A percentile compares a stretch with the other conserved stretches of the same genome.
Conservation (phyloP, 148 eudicot species). For the Oxyria digyna region DNA sequence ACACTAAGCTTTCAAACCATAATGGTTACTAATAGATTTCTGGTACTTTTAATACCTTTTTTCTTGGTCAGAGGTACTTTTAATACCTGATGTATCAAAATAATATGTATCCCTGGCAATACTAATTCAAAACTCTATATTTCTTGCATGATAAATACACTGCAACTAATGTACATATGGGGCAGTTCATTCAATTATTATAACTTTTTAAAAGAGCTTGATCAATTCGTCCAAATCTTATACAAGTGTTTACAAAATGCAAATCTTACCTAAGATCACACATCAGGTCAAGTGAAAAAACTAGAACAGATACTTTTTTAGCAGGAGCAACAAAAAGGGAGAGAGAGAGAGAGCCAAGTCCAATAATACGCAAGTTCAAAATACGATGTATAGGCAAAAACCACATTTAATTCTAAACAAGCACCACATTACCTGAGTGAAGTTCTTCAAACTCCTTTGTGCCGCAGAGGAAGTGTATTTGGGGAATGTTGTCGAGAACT, state of each 20-base stretch:
- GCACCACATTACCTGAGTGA: slow-evolving; percentile 48
- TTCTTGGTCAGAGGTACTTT: too few relatives aligned
- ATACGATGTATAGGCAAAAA: neutral
- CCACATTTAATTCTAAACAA: neutral
- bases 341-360: neutral
- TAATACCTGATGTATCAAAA: neutral
- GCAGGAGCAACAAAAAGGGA: neutral
- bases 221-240: neutral
- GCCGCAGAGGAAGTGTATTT: slow-evolving; percentile 84
- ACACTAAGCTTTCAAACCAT: neutral
- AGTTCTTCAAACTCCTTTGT: slow-evolving; percentile 78
- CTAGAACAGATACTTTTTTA: neutral
- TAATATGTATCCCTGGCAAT: neutral
- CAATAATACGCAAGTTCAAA: neutral
- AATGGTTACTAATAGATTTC: neutral
- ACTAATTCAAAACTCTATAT: neutral
- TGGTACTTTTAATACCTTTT: too few relatives aligned
- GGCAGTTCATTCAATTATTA: too few relatives aligned
- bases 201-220: neutral
- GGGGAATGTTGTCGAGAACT: slow-evolving; percentile 65
- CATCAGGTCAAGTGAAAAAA: neutral
- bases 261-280: neutral
- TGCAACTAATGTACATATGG: too few relatives aligned
- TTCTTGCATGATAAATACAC: too few relatives aligned
- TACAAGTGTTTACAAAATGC: neutral